phyloP scores from a whole-genome alignment of 129 eudicot species.

The Ambrosia trifida region DNA sequence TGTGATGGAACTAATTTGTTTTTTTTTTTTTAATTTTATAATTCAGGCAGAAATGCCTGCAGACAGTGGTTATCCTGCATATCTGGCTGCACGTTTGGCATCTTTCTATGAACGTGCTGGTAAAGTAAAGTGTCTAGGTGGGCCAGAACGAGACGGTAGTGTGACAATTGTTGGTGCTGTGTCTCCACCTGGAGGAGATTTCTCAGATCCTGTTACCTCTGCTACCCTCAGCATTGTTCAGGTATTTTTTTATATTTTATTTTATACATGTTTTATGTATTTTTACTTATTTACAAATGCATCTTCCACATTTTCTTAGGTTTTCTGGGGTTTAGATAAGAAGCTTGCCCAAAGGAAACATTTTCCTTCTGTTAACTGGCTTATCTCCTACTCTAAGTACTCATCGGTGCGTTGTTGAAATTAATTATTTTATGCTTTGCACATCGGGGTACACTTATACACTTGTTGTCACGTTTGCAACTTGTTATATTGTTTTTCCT shows the following conservation, averaged over 20 bases:
- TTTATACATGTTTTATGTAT: neutral
- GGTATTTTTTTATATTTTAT: constrained; percentile 43
- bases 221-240: constrained; percentile 95
- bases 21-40: constrained; percentile 17
- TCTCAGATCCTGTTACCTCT: constrained; percentile 95
- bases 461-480: constrained; percentile 25
- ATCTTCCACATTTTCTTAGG: constrained; percentile 48
- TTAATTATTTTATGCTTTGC: neutral
- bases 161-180: constrained; percentile 96
- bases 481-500: neutral
- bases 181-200: constrained; percentile 99
- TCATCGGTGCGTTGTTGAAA: constrained; percentile 59
- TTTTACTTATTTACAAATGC: constrained; percentile 6
- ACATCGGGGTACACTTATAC: constrained; percentile 42
- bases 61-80: constrained; percentile 99
- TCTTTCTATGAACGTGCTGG: constrained; percentile 98
- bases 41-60: constrained; percentile 99
- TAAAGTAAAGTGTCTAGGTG: constrained; percentile 92
- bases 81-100: constrained; percentile 97
- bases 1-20: constrained; percentile 16
- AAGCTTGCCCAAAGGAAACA: constrained; percentile 98
- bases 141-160: constrained; percentile 91
- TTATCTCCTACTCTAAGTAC: constrained; percentile 95
- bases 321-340: constrained; percentile 99
- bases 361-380: constrained; percentile 99